Base-by-base conservation (phyloP, 805 yeast genomes). In the Yueomyces sp. region DNA sequence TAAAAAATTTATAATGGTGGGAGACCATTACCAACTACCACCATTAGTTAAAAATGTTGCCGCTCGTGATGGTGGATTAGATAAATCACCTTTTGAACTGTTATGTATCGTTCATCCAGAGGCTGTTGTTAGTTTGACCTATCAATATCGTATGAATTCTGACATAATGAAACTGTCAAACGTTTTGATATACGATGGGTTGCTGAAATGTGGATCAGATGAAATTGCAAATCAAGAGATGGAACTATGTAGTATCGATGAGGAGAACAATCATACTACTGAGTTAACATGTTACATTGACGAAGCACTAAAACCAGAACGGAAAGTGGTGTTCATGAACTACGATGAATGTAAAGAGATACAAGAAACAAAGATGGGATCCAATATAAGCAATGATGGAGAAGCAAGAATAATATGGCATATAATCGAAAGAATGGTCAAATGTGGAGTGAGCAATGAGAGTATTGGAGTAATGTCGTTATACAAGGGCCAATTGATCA, bases 11-110 rank as follows among this genome's bases (percentile, higher is more conserved):
- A 72, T 92, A 1, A 69, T 92, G 47, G 96, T 92, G n/a, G 99
- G 99, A 7, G 99, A 92, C 58, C 97, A 92, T 59, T 77, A 74
- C 50, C 99, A 92, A 60, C 67, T 92, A 28, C 94, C 96, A 3
- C 98, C 99, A 1, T 66, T 92, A 42, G 87, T 92, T 1, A 70
- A 74, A 28, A 77, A 77, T 52, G 73, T 79, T 0, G 73, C 71
- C 26, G 95, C 96, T 0, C 70, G 70, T 43, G 51, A 52, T 9
- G 77, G 73, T 0, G 64, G 65, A 2, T 63, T 92, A 7, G 83
- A 83, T 36, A 71, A 70, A 36, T 86, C 96, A 1, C 64, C 94
- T 44, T 92, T 92, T 65, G 79, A 77, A 56, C 65, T 72, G 2
- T 68, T 92, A 37, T 79, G 90, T 49, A 87, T 83, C 19, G 61